phyloP scores from a whole-genome alignment of 805 yeast species.

The Schwanniomyces vanrijiae region DNA sequence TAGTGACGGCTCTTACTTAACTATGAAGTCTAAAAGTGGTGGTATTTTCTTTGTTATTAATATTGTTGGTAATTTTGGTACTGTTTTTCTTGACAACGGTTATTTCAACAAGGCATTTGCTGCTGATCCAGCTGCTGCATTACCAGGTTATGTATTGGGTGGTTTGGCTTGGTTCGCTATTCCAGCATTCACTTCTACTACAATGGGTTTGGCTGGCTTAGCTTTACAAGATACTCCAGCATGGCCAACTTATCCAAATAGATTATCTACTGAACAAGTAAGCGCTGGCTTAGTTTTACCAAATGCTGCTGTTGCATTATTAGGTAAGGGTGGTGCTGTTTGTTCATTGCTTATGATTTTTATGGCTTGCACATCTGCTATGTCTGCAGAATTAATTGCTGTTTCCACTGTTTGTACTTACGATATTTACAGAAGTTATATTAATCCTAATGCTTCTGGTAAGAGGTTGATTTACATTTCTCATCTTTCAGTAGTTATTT shows the following conservation, averaged over 20 bases:
- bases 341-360: slow-evolving; percentile 77
- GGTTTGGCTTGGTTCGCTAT: slow-evolving; percentile 92
- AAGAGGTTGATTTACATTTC: slow-evolving; percentile 67
- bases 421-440: slow-evolving; percentile 78
- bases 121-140: slow-evolving; percentile 76
- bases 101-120: slow-evolving; percentile 91
- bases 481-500: slow-evolving; percentile 61
- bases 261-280: slow-evolving; percentile 66
- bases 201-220: slow-evolving; percentile 83
- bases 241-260: slow-evolving; percentile 79
- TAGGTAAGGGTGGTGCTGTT: slow-evolving; percentile 88
- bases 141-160: slow-evolving; percentile 86
- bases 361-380: slow-evolving; percentile 92
- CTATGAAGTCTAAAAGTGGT: slow-evolving; percentile 82
- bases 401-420: slow-evolving; percentile 84
- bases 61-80: slow-evolving; percentile 86
- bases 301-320: slow-evolving; percentile 75
- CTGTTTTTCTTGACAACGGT: slow-evolving; percentile 83
- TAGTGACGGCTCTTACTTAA: slow-evolving; percentile 81
- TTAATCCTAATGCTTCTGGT: slow-evolving; percentile 78
- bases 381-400: slow-evolving; percentile 88
- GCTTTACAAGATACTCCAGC: slow-evolving; percentile 66
- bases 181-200: slow-evolving; percentile 79
- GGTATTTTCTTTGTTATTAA: slow-evolving; percentile 88
- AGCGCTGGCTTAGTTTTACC: slow-evolving; percentile 80